Evolutionary conservation across 768 basidiomycete genomes (phyloP), one percentile per base, ranked within the genome.

Genomic region (Trichaptum fuscoviolaceum): DNA sequence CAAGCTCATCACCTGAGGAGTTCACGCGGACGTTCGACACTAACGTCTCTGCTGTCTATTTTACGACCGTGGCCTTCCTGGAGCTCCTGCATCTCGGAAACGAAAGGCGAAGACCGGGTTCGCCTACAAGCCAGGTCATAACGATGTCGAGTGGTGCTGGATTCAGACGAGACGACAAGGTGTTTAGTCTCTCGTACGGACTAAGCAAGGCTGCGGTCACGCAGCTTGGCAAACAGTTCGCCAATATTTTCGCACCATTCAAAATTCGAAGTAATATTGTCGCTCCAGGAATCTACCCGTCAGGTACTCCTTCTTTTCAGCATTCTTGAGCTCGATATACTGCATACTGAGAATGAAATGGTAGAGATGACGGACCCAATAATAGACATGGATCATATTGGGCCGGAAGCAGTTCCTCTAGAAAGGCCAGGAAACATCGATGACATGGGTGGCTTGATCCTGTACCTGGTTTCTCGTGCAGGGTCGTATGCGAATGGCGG

Each of bases 21-120:
- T 69, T 67, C 34, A 30, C 62, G 25, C 24, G 61, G 6, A 66
- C 65, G 17, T 69, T 69, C 42, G 61, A 65, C 8, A 42, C 64
- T 20, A 69, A 69, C 36, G 62, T 65, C 34, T 63, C 61, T 8
- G 69, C 64, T 30, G 67, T 68, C 63, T 74, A 74, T 65, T 78
- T 76, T 69, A 71, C 72, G 10, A 71, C 76, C 7, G 75, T 75
- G 64, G 77, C 77, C 18, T 76, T 78, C 72, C 67, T 78, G 24
- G 75, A 76, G 8, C 70, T 78, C 1, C 71, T 78, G 0, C 68
- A 68, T 20, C 72, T 71, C 17, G 76, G 77, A n/a, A 74, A 72
- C 4, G 66, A 73, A 3, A 25, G 59, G 15, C 24, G 30, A 24
- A 15, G 3, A 17, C 63, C 63, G 17, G 73, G 52, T 18, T 62